phyloP scores from a whole-genome alignment of 805 yeast species.

The Grigorovia jiainica region DNA sequence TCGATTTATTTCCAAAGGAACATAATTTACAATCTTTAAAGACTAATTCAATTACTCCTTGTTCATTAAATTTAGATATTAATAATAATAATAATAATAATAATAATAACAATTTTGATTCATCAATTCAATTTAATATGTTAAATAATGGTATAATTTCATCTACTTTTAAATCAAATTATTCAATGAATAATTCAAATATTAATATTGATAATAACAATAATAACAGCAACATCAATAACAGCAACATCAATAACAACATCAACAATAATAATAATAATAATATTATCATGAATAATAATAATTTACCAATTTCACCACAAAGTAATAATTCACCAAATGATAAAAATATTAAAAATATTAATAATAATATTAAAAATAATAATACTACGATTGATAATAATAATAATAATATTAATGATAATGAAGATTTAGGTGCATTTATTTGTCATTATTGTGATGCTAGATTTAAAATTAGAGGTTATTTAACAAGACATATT shows the following conservation, averaged over 20 bases:
- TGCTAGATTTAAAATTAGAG: constrained; percentile 72
- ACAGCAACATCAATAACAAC: constrained; percentile 1
- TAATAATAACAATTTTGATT: not conserved
- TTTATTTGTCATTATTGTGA: constrained; percentile 67
- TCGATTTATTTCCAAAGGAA: constrained; percentile 16
- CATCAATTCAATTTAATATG: constrained; percentile 18
- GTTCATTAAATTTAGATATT: constrained; percentile 20
- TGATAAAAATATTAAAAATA: constrained; percentile 5
- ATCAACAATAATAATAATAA: constrained; percentile 1
- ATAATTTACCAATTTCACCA: constrained; percentile 15
- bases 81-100: constrained; percentile 6
- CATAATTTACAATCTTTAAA: constrained; percentile 15
- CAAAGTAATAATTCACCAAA: constrained; percentile 15
- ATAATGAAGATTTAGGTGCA: constrained; percentile 10
- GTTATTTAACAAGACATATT: constrained; percentile 83
- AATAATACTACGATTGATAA: not conserved
- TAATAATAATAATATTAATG: not conserved
- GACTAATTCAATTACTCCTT: constrained; percentile 19
- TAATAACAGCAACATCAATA: not conserved
- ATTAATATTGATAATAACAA: not conserved
- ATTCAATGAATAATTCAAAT: constrained; percentile 6
- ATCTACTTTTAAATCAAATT: constrained; percentile 3
- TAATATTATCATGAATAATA: not conserved
- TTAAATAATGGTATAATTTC: constrained; percentile 18
- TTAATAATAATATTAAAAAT: constrained; percentile 1